Base-by-base conservation (phyloP, 495 filamentous ascomycete species). In the Glarea lozoyensis region DNA sequence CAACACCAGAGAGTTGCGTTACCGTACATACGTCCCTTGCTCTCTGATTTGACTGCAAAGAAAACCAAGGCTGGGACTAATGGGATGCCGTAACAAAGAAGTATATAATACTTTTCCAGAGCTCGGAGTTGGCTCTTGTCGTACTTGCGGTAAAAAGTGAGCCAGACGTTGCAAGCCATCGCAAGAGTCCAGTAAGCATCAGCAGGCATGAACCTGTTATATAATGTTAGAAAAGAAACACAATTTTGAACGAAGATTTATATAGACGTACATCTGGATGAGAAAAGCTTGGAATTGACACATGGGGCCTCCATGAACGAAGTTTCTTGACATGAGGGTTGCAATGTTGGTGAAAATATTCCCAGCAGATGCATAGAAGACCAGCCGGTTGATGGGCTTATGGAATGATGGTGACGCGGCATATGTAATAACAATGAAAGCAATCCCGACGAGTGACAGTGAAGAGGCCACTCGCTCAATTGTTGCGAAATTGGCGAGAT, bases 111-210 rank as follows among this genome's bases (percentile, higher is more conserved):
- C 49, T 77, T 73, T 55, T 94, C 88, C 48, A 90, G 68, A 12
- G 56, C 66, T 2, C 79, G 76, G 37, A 94, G 70, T 42, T 77
- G 70, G 2, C 73, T 62, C 0, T 81, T 77, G 37, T 81, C 75
- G 55, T 80, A 89, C 46, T 81, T 79, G 50, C 71, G 72, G 60
- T 89, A 92, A 52, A 94, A 88, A 12, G 86, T 90, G 15, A 93
- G 64, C 54, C 85, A 87, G 46, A 94, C 87, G 54, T 94, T 94
- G 45, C 82, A 68, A 2, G 87, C 85, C 88, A 94, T 94, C 37
- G 82, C 82, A 34, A 90, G 67, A 1, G 82, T 81, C 84, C 83
- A 88, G 31, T 81, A 66, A 2, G 85, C 81, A 64, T 93, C 86
- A 2, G 86, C 84, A 1, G 83, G 76, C 61, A 84, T 67, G 43